phyloP scores from a whole-genome alignment of 768 basidiomycete species.

The Naganishia kalamii region DNA sequence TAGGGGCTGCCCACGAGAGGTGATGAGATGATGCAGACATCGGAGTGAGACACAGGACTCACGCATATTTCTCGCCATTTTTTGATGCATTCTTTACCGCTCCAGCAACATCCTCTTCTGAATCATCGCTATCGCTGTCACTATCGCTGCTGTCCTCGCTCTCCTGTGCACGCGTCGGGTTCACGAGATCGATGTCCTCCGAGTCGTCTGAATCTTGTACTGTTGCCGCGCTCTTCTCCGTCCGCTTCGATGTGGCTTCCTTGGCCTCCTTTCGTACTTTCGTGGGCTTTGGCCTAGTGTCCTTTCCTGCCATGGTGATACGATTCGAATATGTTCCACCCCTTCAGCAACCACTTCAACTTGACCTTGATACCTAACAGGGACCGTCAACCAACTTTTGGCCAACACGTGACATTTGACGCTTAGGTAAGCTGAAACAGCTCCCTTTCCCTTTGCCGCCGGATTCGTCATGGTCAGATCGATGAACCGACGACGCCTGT shows the following conservation, averaged over 20 bases:
- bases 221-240: background rate
- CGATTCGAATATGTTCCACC: background rate
- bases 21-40: background rate
- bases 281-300: background rate
- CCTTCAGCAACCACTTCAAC: background rate
- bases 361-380: background rate
- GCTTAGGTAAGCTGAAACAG: conserved; percentile 14
- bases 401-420: background rate
- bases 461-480: background rate
- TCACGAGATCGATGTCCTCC: background rate
- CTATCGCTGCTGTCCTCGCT: background rate
- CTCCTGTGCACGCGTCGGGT: background rate
- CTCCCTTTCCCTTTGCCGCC: background rate
- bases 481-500: background rate
- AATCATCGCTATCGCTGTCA: background rate
- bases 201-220: conserved; percentile 8
- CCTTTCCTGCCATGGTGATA: background rate
- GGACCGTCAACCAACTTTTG: conserved; percentile 11
- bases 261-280: background rate
- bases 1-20: background rate
- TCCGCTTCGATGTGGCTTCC: background rate
- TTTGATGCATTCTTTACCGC: background rate
- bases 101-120: background rate
- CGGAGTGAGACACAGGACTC: background rate
- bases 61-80: background rate